Evolutionary conservation across 768 basidiomycete genomes (phyloP).

Genomic region (Mycena polygramma): DNA sequence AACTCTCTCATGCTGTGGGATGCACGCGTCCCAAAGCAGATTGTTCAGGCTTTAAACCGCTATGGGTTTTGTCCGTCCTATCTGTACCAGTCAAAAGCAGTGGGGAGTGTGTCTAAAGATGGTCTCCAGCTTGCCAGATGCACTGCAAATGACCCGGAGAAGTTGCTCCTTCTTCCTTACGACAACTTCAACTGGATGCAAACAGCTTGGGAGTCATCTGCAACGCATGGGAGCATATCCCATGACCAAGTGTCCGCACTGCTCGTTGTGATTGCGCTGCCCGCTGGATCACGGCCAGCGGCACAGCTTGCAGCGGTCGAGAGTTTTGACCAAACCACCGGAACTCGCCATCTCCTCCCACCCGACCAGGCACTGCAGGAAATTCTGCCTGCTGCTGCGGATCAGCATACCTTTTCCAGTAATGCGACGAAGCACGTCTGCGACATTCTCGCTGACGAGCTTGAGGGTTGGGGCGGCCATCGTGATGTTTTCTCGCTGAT

Average conservation of each 20-base stretch:
- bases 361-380: background rate
- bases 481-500: background rate
- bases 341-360: background rate
- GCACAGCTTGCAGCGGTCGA: background rate
- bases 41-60: too few species aligned
- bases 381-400: background rate
- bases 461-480: background rate
- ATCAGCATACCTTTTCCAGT: background rate
- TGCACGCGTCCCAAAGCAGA: too few species aligned
- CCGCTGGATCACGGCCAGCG: background rate
- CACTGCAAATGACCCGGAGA: too few species aligned
- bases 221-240: background rate
- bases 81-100: too few species aligned
- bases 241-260: background rate
- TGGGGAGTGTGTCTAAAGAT: too few species aligned
- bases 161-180: too few species aligned
- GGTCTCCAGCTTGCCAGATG: too few species aligned
- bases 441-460: background rate
- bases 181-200: background rate
- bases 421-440: background rate
- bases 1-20: too few species aligned
- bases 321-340: background rate
- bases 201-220: background rate
- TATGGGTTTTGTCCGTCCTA: too few species aligned
- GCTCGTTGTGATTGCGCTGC: background rate